Conservation (phyloP, 1,139 yeast genomes). For the Suhomyces kunorum region DNA sequence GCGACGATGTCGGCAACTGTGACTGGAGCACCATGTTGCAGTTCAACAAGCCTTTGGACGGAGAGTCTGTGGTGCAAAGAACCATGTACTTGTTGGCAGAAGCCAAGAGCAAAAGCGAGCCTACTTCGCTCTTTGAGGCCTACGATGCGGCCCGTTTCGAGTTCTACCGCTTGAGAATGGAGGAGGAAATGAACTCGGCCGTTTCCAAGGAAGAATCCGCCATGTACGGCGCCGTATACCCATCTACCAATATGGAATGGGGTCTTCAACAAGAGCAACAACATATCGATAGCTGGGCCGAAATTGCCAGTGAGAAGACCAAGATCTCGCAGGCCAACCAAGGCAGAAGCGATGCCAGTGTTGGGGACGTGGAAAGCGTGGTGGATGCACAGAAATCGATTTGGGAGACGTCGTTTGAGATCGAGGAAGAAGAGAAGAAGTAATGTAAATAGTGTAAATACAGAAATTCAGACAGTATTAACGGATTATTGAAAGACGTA, state of each 20-base stretch:
- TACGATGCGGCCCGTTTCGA: conserved; percentile 87
- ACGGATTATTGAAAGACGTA: no score
- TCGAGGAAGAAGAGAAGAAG: conserved; percentile 11
- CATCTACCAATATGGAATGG: conserved; percentile 58
- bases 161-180: conserved; percentile 81
- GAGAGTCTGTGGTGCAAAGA: conserved; percentile 93
- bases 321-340: conserved; percentile 47
- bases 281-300: conserved; percentile 71
- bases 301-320: conserved; percentile 64
- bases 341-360: conserved; percentile 30
- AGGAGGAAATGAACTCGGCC: conserved; percentile 73
- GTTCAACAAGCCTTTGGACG: conserved; percentile 72
- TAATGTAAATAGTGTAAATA: conserved; percentile 8
- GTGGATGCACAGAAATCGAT: conserved; percentile 24
- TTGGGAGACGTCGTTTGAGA: conserved; percentile 15
- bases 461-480: background rate
- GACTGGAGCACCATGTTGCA: conserved; percentile 86
- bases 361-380: conserved; percentile 27
- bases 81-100: conserved; percentile 66
- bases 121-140: conserved; percentile 57
- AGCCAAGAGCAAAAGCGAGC: conserved; percentile 27
- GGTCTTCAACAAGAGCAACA: conserved; percentile 74
- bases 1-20: conserved; percentile 46
- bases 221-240: conserved; percentile 81
- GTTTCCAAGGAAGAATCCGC: conserved; percentile 81